Conservation (phyloP, 148 eudicot genomes). For the Cornus florida region DNA sequence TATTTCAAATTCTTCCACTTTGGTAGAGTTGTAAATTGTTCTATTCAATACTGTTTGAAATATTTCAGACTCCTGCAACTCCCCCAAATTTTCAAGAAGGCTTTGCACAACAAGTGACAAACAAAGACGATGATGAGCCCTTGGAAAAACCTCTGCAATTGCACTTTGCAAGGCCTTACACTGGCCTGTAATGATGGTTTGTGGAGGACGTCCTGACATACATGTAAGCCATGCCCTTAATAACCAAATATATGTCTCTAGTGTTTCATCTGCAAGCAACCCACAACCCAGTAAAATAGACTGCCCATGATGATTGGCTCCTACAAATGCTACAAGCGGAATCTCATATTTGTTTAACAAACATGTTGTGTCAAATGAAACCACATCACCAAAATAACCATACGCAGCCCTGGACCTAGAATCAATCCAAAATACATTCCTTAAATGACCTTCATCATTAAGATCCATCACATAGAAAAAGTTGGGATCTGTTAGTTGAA, state of each 20-base stretch:
- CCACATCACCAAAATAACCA: slow-evolving; percentile 71
- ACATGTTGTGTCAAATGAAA: slow-evolving; percentile 64
- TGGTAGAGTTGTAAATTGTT: slow-evolving; percentile 46
- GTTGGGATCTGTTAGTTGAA: slow-evolving; percentile 63
- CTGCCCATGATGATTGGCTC: slow-evolving; percentile 75
- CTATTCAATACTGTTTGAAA: slow-evolving; percentile 37
- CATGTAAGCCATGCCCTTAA: slow-evolving; percentile 81
- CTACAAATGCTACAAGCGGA: slow-evolving; percentile 59
- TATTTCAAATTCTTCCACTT: slow-evolving; percentile 71
- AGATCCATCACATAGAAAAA: slow-evolving; percentile 76
- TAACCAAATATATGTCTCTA: slow-evolving; percentile 70
- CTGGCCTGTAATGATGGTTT: slow-evolving; percentile 57
- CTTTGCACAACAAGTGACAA: slow-evolving; percentile 60
- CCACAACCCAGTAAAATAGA: slow-evolving; percentile 72
- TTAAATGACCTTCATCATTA: slow-evolving; percentile 65
- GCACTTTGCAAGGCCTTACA: slow-evolving; percentile 53
- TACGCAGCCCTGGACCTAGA: slow-evolving; percentile 76
- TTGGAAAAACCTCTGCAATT: slow-evolving; percentile 68
- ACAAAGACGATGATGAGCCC: slow-evolving; percentile 60
- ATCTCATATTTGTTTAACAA: slow-evolving; percentile 52
- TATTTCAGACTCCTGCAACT: slow-evolving; percentile 36
- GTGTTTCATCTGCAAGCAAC: slow-evolving; percentile 62
- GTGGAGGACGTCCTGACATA: slow-evolving; percentile 78
- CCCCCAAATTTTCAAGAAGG: slow-evolving; percentile 41
- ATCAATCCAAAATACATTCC: slow-evolving; percentile 83